A percentile compares a stretch with the other conserved stretches of the same genome.
Evolutionary conservation across 2,329 filamentous ascomycete species (phyloP).

Genomic region (Blumeriella jaapii): DNA sequence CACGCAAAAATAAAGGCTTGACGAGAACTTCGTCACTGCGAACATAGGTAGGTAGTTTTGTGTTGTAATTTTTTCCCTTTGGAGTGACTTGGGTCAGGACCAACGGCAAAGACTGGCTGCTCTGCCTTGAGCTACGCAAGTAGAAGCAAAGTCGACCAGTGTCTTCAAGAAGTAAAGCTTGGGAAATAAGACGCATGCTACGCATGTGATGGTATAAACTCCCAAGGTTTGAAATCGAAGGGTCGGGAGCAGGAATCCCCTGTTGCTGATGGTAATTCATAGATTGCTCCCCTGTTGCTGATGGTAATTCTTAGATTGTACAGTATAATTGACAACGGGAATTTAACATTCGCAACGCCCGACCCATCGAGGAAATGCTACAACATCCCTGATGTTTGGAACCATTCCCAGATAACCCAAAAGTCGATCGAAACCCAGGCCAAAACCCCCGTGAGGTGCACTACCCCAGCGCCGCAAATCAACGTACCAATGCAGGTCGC

Average conservation of each 20-base stretch:
- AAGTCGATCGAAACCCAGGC: slow-evolving; percentile 59
- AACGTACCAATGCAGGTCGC: slow-evolving; percentile 55
- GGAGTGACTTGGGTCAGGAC: no score
- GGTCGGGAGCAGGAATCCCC: neutral
- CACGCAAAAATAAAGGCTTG: no score
- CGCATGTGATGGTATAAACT: slow-evolving; percentile 1
- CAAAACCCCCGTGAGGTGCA: slow-evolving; percentile 62
- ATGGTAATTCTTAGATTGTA: slow-evolving; percentile 8
- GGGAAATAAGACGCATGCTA: slow-evolving; percentile 2
- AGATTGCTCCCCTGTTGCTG: slow-evolving; percentile 3
- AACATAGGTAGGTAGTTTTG: no score
- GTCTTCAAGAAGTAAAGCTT: no score
- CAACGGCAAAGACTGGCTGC: no score
- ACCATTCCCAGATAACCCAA: slow-evolving; percentile 55
- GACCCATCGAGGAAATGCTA: slow-evolving; percentile 53
- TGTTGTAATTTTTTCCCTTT: no score
- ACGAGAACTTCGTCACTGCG: no score
- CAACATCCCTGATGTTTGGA: slow-evolving; percentile 54
- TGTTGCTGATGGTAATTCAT: no score
- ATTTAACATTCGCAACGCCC: slow-evolving; percentile 30
- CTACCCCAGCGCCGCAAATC: slow-evolving; percentile 60
- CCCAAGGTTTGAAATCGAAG: neutral
- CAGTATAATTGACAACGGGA: slow-evolving; percentile 1
- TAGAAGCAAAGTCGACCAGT: no score
- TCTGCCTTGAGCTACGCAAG: no score